phyloP scores from a whole-genome alignment of 2,329 filamentous ascomycete genomes.

The Hyphodiscus sp. region DNA sequence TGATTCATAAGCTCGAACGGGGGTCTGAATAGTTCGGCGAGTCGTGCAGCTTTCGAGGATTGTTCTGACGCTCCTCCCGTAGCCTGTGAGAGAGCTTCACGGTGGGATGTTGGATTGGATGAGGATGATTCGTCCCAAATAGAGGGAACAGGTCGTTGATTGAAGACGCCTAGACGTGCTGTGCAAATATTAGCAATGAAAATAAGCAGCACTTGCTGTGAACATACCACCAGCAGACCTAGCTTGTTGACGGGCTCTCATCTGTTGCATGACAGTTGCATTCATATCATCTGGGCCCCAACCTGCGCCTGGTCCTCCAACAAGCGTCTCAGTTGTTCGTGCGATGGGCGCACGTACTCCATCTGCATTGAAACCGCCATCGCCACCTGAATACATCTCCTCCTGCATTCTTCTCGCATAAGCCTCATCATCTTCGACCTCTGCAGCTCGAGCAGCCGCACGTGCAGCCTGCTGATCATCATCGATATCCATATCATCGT shows the following conservation, averaged over 20 bases:
- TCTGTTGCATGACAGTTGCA: conserved; percentile 20
- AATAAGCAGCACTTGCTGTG: background rate
- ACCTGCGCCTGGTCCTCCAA: conserved; percentile 59
- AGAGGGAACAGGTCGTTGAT: conserved; percentile 48
- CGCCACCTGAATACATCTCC: conserved; percentile 67
- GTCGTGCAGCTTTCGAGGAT: conserved; percentile 65
- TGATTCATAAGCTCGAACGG: conserved; percentile 84
- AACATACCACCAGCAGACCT: conserved; percentile 16
- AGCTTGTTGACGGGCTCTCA: conserved; percentile 30
- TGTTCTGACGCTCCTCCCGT: conserved; percentile 60
- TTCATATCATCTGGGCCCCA: conserved; percentile 38
- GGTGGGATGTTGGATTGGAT: conserved; percentile 37
- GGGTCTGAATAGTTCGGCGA: conserved; percentile 88
- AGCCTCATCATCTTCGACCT: conserved; percentile 83
- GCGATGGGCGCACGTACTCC: conserved; percentile 85
- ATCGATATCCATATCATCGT: conserved; percentile 48
- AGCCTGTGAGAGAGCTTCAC: conserved; percentile 49
- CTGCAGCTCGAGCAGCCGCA: conserved; percentile 35
- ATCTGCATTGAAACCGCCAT: conserved; percentile 42
- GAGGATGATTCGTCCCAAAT: conserved; percentile 41
- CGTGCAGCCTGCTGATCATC: conserved; percentile 30
- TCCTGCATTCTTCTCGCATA: conserved; percentile 90
- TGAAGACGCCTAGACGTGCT: conserved; percentile 58
- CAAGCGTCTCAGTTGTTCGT: conserved; percentile 82
- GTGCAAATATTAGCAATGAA: conserved; percentile 3